Base-by-base conservation (phyloP, 495 filamentous ascomycete genomes). In the Usnea hakonensis region DNA sequence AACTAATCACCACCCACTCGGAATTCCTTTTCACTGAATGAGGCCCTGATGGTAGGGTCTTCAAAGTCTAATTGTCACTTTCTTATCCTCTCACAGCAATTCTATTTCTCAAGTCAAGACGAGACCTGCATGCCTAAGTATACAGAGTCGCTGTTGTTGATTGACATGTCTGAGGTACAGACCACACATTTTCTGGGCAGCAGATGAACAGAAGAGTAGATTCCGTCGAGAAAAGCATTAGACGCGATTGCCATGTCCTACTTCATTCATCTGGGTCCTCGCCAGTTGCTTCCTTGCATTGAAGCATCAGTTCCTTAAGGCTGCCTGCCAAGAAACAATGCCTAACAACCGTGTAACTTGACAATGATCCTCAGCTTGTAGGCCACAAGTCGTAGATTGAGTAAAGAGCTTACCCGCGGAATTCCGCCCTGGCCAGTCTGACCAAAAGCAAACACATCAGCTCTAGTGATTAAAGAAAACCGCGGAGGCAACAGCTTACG, bases 261-360 rank as follows among this genome's bases (percentile, higher is more conserved):
- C 35, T 26, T 11, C 23, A 36, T 8, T 32, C 13, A n/a, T 28
- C n/a, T 8, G 23, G 23, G 2, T 46, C 43, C 0, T 7, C 43
- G 3, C 43, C 43, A 5, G n/a, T 5, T 0, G 0, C 10, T 23
- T 23, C 43, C n/a, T 9, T 40, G 3, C 19, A 16, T 23, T 23
- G 21, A 38, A 56, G 54, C 35, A 8, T 56, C n/a, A 17, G 7
- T 17, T 1, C 13, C 33, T 30, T 17, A 26, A 56, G 33, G 38
- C 9, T 17, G 8, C 38, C 55, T 40, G 2, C 17, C n/a, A 10
- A 23, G 21, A 5, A 17, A n/a, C n/a, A n/a, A 16, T 40, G 14
- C 30, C 55, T 57, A 57, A 19, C 55, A 57, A 33, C 55, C 55
- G 19, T 57, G n/a, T 30, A 40, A 2, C 19, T 40, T 57, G 55